These are phyloP conservation scores for Tuber aestivum DNA, from an alignment of 495 filamentous ascomycete genomes.

Conservation along the genomic window DNA sequence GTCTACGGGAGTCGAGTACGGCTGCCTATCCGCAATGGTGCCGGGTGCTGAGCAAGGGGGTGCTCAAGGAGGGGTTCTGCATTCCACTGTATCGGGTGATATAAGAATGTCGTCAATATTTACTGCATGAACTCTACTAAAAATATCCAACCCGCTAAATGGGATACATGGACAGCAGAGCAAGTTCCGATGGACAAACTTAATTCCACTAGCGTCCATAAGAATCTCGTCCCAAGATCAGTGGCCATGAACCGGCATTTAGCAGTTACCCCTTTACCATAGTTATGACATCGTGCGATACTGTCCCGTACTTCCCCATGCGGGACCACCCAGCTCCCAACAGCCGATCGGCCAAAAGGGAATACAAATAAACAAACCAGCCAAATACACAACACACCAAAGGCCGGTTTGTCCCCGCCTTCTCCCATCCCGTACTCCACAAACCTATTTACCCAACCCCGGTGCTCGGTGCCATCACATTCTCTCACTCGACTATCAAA, in stretches of 20 bases:
- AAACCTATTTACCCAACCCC: background rate
- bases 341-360: background rate
- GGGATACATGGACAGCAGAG: background rate
- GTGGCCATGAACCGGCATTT: background rate
- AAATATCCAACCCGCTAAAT: background rate
- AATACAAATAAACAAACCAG: slow-evolving; percentile 1
- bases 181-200: background rate
- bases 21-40: background rate
- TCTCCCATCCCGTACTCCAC: background rate
- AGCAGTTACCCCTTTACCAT: background rate
- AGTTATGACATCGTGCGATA: background rate
- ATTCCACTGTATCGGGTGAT: background rate
- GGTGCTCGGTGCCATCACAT: background rate
- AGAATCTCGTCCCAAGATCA: background rate
- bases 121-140: background rate
- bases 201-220: background rate
- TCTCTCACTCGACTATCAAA: slow-evolving; percentile 2
- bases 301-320: background rate
- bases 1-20: background rate
- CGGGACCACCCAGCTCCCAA: background rate
- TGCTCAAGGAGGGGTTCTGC: background rate
- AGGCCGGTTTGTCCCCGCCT: background rate
- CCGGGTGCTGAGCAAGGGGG: background rate
- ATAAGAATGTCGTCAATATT: background rate
- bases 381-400: background rate